phyloP scores from a whole-genome alignment of 257 asterid species.

The Coffea canephora region DNA sequence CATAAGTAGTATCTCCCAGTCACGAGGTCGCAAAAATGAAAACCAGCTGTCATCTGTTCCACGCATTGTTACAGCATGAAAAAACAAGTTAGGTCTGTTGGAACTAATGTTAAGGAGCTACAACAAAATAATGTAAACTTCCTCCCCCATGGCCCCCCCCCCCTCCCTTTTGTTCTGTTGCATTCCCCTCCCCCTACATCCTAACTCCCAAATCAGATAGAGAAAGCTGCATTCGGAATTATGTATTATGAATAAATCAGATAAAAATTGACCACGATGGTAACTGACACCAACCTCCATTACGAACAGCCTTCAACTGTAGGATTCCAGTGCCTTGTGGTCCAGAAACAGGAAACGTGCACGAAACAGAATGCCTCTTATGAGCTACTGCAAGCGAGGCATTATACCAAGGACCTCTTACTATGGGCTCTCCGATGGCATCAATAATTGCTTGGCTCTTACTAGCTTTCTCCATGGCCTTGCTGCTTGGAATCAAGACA shows the following conservation, averaged over 20 bases:
- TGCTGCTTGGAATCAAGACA: slow-evolving; percentile 51
- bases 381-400: slow-evolving; percentile 95
- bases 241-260: not conserved
- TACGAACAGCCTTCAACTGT: slow-evolving; percentile 91
- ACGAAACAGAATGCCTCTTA: slow-evolving; percentile 78
- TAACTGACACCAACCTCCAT: slow-evolving; percentile 49
- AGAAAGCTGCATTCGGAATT: not conserved
- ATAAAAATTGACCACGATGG: not conserved
- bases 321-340: slow-evolving; percentile 91
- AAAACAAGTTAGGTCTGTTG: not conserved
- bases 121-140: not conserved
- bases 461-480: slow-evolving; percentile 93
- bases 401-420: slow-evolving; percentile 95
- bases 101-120: not conserved
- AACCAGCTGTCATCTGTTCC: slow-evolving; percentile 58
- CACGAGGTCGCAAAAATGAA: slow-evolving; percentile 56
- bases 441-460: slow-evolving; percentile 57
- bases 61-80: slow-evolving; percentile 6
- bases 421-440: slow-evolving; percentile 90
- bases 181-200: not conserved
- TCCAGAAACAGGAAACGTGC: slow-evolving; percentile 93
- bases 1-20: slow-evolving; percentile 91
- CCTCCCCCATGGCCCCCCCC: too few species aligned
- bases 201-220: not conserved
- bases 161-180: not conserved